Conservation (phyloP, 257 asterid genomes). For the Orobanche coerulescens region DNA sequence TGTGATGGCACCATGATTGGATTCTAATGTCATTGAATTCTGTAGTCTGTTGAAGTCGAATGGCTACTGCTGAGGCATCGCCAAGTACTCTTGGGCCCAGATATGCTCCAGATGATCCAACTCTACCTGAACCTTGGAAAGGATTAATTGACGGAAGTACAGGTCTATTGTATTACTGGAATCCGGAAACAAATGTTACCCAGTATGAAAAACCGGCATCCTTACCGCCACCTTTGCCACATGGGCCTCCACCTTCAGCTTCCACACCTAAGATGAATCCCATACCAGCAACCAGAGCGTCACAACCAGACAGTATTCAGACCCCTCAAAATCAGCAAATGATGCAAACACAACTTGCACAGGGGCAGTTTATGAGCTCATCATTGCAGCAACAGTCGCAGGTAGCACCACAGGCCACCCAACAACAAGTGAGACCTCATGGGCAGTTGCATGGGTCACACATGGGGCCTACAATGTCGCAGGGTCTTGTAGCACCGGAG, state of each 20-base stretch:
- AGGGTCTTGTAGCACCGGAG: conserved; percentile 41
- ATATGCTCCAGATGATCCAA: conserved; percentile 88
- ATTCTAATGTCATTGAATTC: conserved; percentile 11
- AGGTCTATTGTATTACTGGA: conserved; percentile 71
- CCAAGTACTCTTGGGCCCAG: conserved; percentile 58
- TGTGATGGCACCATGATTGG: not conserved
- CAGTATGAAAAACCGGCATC: conserved; percentile 76
- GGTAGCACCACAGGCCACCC: conserved; percentile 29
- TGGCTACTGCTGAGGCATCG: conserved; percentile 69
- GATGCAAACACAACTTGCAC: conserved; percentile 29
- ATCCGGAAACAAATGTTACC: conserved; percentile 81
- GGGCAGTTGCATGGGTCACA: conserved; percentile 51
- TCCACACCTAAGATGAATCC: conserved; percentile 58
- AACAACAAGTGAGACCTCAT: conserved; percentile 29
- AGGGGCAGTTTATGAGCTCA: conserved; percentile 35
- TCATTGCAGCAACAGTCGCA: conserved; percentile 40
- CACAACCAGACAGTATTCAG: conserved; percentile 43
- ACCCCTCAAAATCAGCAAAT: conserved; percentile 36
- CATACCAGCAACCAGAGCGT: conserved; percentile 47
- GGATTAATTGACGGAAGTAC: conserved; percentile 82
- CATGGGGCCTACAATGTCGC: conserved; percentile 38
- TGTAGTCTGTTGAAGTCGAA: conserved; percentile 29
- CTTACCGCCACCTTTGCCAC: conserved; percentile 60
- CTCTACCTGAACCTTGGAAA: conserved; percentile 91
- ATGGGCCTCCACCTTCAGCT: conserved; percentile 56